phyloP scores from a whole-genome alignment of 371 early-diverging fungal genomes.

The Catenaria anguillulae region DNA sequence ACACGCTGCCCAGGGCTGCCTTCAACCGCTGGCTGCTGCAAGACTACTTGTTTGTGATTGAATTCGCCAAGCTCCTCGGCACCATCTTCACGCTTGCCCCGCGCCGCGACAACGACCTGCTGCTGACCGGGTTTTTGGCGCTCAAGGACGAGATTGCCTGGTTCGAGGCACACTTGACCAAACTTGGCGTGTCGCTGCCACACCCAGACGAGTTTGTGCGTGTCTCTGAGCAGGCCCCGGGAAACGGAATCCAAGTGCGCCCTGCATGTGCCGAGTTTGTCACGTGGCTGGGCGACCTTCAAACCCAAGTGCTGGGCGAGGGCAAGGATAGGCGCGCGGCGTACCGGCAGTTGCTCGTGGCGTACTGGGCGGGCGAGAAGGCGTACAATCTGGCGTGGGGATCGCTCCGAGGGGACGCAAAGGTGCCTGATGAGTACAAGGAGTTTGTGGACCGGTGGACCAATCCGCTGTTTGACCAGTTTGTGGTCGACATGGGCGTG shows the following conservation, averaged over 20 bases:
- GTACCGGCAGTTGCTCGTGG: not conserved
- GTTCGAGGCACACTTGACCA: not conserved
- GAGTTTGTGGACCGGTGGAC: conserved; percentile 2
- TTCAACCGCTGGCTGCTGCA: not conserved
- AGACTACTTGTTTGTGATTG: not conserved
- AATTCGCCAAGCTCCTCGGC: not conserved
- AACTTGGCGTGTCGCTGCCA: not conserved
- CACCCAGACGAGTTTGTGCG: not conserved
- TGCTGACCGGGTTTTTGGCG: not conserved
- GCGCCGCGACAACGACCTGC: not conserved
- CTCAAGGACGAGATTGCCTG: not conserved
- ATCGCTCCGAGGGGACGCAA: not conserved
- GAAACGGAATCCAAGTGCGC: not conserved
- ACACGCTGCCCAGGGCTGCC: not conserved
- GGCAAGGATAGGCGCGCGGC: not conserved
- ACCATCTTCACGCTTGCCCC: not conserved
- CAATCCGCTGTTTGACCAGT: not conserved
- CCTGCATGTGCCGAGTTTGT: not conserved
- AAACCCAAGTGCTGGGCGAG: too few relatives aligned
- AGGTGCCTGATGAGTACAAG: not conserved
- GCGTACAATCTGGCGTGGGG: not conserved
- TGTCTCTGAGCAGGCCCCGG: not conserved
- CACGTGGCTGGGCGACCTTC: not conserved
- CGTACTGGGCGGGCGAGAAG: not conserved
- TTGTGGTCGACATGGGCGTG: not conserved